These are phyloP conservation scores for Malus hybrid DNA, from an alignment of 331 rosid genomes.

Conservation along the genomic window DNA sequence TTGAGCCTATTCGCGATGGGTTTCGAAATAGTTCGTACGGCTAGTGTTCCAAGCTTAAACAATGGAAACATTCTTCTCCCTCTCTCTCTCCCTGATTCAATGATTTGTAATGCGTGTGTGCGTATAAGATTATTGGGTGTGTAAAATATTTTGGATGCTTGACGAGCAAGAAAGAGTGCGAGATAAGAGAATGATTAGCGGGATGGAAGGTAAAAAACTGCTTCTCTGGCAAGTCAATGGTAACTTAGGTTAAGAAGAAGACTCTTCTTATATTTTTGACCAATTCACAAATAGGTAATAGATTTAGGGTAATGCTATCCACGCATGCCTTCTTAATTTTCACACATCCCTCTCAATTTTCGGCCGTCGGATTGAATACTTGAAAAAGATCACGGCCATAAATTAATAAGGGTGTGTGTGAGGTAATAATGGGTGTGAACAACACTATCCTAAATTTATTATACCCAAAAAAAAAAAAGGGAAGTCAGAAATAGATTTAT, in stretches of 20 bases:
- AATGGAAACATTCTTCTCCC: conserved; percentile 5
- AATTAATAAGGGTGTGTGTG: too few relatives aligned
- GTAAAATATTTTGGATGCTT: neutral
- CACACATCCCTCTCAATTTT: too few relatives aligned
- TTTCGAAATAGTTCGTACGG: neutral
- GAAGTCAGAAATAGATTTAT: too few relatives aligned
- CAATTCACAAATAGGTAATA: too few relatives aligned
- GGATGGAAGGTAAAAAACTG: neutral
- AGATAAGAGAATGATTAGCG: neutral
- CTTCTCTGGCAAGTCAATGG: neutral
- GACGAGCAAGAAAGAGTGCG: neutral
- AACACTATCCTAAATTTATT: too few relatives aligned
- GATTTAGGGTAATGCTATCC: too few relatives aligned
- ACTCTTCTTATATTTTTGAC: neutral
- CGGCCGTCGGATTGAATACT: too few relatives aligned
- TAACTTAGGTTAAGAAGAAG: neutral
- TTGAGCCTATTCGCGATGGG: conserved; percentile 9
- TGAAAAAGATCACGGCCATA: too few relatives aligned
- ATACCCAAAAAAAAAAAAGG: too few relatives aligned
- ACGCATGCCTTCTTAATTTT: too few relatives aligned
- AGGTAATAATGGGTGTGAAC: too few relatives aligned
- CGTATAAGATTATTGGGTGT: neutral
- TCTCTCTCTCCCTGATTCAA: neutral
- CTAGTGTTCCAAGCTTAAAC: conserved; percentile 10
- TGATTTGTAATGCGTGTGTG: neutral